These are phyloP conservation scores for Pythium dissotocum DNA, from an alignment of 352 stramenopile genomes.

Conservation along the genomic window DNA sequence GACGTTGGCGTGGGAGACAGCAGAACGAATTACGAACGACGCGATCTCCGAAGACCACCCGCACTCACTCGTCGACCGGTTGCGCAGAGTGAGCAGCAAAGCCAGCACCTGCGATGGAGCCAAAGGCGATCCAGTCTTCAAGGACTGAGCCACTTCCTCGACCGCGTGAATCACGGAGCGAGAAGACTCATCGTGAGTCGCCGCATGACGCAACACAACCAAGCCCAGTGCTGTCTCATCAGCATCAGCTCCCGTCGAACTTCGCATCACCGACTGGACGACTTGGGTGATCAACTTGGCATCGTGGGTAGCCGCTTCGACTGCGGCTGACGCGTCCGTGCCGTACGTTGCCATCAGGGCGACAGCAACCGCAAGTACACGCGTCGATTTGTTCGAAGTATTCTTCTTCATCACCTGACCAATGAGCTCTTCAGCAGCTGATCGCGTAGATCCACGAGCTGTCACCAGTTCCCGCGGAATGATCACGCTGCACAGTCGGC, in stretches of 20 bases:
- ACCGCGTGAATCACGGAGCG: neutral
- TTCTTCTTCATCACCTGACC: neutral
- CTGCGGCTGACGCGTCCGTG: neutral
- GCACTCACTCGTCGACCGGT: neutral
- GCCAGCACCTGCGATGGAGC: conserved; percentile 8
- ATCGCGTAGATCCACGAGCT: neutral
- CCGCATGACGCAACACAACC: conserved; percentile 16
- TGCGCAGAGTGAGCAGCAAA: conserved; percentile 13
- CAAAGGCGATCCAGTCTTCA: neutral
- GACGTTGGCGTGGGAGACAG: neutral
- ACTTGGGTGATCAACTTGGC: neutral
- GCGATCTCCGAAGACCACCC: conserved; percentile 5
- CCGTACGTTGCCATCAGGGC: conserved; percentile 11
- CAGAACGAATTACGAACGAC: conserved; percentile 7
- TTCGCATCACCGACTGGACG: neutral
- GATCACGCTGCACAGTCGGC: conserved; percentile 5
- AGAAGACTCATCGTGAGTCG: neutral
- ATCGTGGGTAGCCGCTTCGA: neutral
- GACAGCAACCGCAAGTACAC: conserved; percentile 6
- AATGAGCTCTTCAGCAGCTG: conserved; percentile 7
- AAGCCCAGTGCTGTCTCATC: neutral
- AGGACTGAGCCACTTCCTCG: neutral
- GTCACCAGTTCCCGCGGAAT: neutral
- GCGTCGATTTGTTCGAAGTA: neutral
- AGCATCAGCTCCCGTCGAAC: neutral